Base-by-base conservation (phyloP, 176 grass and related monocot genomes). In the Zea luxurians region DNA sequence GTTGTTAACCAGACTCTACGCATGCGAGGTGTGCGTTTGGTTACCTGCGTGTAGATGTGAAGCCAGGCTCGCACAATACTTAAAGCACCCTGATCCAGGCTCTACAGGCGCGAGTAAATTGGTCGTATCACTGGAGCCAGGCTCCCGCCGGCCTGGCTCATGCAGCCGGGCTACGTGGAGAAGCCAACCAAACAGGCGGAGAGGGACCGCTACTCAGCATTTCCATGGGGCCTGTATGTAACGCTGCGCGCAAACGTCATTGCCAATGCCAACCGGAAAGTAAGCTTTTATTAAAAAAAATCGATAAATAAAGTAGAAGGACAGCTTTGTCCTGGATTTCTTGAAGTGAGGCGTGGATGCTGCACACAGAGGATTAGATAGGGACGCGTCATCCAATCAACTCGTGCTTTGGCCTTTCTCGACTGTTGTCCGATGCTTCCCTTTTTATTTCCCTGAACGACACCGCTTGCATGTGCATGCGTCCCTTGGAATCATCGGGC, bases 381-480 rank as follows among this genome's bases (percentile, higher is more conserved):
- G 66, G 13, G 67, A 83, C 74, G 59, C 41, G 40, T 8, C 13
- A 17, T 35, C 73, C 55, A 87, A 48, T 62, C 60, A 20, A 59
- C 55, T 80, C 8, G 64, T 27, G 40, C 18, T 64, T n/a, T 61
- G 2, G 11, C 4, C 37, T 36, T 58, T 5, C 10, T 58, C 2
- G 7, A 50, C 9, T 11, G 15, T 49, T 60, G 34, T 11, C 5
- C 5, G 12, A 35, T 8, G 27, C 55, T 10, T 1, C 18, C 13
- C 9, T 42, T 40, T n/a, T 43, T 15, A 20, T 8, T 60, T 10
- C 3, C 4, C 12, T 43, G 54, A 61, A 41, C 17, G 17, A 0
- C 66, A 21, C 7, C 10, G 9, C 2, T 50, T 37, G 21, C 13
- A 20, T 45, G 8, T 70, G 38, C 40, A 9, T n/a, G n/a, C 54